These are phyloP conservation scores for Aureobasidium zeae DNA, from an alignment of 2,329 filamentous ascomycete species.

Conservation along the genomic window DNA sequence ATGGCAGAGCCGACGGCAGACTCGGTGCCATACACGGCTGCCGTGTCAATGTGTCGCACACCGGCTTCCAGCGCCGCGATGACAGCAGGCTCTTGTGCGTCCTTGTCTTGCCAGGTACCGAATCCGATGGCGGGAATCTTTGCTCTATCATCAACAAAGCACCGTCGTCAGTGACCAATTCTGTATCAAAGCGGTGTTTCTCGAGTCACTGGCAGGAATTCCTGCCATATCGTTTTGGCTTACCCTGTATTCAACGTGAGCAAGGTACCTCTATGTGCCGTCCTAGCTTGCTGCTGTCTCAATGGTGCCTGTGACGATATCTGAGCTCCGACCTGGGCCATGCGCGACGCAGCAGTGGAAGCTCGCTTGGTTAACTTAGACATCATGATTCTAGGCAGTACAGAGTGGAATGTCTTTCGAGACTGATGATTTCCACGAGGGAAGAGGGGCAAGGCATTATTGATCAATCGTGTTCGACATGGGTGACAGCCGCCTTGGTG, in stretches of 20 bases:
- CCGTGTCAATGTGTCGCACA: slow-evolving; percentile 44
- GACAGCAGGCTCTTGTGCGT: slow-evolving; percentile 42
- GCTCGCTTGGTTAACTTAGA: slow-evolving; percentile 17
- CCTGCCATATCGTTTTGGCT: slow-evolving; percentile 17
- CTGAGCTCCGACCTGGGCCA: slow-evolving; percentile 21
- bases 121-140: slow-evolving; percentile 37
- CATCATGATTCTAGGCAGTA: slow-evolving; percentile 9
- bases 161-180: background rate
- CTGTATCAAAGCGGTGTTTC: too few relatives aligned
- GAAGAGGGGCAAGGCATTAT: too few relatives aligned
- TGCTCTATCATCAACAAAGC: slow-evolving; percentile 12
- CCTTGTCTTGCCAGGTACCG: slow-evolving; percentile 47
- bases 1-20: slow-evolving; percentile 57
- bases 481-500: too few relatives aligned
- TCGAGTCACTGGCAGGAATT: too few relatives aligned
- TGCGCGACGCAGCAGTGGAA: slow-evolving; percentile 19
- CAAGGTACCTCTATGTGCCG: slow-evolving; percentile 16
- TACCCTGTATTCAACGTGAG: slow-evolving; percentile 39
- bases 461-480: too few relatives aligned
- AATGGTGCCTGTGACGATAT: slow-evolving; percentile 21
- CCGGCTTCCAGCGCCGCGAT: slow-evolving; percentile 34
- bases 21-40: slow-evolving; percentile 45
- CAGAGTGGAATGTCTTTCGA: background rate
- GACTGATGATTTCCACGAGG: too few relatives aligned
- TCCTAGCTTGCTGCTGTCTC: slow-evolving; percentile 20